phyloP scores from a whole-genome alignment of 192 early-diverging fungal species.

The Kickxella alabastrina region DNA sequence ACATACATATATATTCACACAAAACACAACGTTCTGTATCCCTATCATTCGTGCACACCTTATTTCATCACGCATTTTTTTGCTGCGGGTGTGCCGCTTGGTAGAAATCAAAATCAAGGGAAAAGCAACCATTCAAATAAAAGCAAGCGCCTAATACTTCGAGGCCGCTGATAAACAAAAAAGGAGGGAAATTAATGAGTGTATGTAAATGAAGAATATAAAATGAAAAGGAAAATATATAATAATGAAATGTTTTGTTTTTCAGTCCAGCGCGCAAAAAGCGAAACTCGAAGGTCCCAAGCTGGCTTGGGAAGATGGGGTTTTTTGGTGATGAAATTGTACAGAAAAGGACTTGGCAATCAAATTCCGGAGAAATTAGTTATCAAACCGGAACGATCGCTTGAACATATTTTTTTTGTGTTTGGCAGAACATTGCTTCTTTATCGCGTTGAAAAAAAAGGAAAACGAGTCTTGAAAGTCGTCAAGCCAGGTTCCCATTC shows the following conservation, averaged over 20 bases:
- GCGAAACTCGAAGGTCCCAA: too few relatives aligned
- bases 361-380: background rate
- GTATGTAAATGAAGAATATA: background rate
- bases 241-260: too few relatives aligned
- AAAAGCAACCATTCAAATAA: too few relatives aligned
- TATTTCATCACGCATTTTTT: background rate
- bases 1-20: background rate
- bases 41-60: background rate
- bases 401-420: background rate
- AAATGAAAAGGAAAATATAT: background rate
- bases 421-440: background rate
- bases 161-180: too few relatives aligned
- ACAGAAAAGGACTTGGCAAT: background rate
- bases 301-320: too few relatives aligned
- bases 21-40: background rate
- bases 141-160: too few relatives aligned
- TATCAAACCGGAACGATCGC: background rate
- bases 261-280: too few relatives aligned
- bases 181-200: background rate
- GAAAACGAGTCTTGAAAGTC: too few relatives aligned
- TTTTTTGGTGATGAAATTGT: too few relatives aligned
- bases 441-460: too few relatives aligned
- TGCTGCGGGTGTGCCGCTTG: too few relatives aligned
- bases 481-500: background rate
- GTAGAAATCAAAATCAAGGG: too few relatives aligned